Conservation (phyloP, 2,329 filamentous ascomycete species). For the Hirsutella rhossiliensis region DNA sequence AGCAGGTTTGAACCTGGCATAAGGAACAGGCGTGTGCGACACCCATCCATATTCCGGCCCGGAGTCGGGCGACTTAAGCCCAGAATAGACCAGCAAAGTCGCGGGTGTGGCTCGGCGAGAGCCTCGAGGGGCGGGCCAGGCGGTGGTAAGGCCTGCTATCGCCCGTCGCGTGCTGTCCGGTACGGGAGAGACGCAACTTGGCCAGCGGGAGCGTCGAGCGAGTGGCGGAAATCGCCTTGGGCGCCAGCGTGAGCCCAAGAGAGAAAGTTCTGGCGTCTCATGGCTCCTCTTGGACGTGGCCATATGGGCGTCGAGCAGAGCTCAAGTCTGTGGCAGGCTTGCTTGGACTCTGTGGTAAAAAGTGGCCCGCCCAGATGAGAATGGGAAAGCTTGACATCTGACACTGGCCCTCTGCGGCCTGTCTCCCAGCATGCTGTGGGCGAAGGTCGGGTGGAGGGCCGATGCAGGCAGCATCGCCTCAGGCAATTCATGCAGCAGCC, state of each 20-base stretch:
- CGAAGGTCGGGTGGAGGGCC: no score
- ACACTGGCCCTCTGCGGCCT: no score
- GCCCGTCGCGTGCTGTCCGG: not conserved
- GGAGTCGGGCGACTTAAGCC: not conserved
- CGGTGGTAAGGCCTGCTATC: not conserved
- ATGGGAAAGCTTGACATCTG: no score
- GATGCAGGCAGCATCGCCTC: not conserved
- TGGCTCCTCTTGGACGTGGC: no score
- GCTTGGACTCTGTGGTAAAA: no score
- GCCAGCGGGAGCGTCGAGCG: not conserved
- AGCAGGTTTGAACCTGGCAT: constrained; percentile 1
- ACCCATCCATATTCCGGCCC: not conserved
- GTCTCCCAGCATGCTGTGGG: no score
- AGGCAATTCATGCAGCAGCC: not conserved
- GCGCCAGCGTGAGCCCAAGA: no score
- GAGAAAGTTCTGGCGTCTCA: no score
- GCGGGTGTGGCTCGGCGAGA: not conserved
- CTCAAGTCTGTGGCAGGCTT: no score
- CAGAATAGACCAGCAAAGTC: not conserved
- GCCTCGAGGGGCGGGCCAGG: not conserved
- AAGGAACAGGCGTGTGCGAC: not conserved
- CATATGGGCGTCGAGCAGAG: no score
- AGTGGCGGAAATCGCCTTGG: no score
- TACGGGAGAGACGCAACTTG: not conserved
- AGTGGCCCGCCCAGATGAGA: no score